These are phyloP conservation scores for Astragalus glycyphyllos DNA, from an alignment of 306 rosid genomes.

Conservation along the genomic window DNA sequence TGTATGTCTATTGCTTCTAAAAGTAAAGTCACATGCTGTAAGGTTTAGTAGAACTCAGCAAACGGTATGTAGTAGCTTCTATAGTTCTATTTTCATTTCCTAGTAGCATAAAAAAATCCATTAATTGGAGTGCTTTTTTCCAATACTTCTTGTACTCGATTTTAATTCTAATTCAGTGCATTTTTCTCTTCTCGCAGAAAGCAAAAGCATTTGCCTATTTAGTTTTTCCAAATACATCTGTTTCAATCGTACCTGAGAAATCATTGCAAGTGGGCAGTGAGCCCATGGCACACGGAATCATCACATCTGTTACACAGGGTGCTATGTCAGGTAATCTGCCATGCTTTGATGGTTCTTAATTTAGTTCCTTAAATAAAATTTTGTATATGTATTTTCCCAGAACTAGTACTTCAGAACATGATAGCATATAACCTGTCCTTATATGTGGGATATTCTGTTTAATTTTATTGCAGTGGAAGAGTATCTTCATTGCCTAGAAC, in stretches of 20 bases:
- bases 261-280: constrained; percentile 53
- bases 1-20: background rate
- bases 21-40: constrained; percentile 7
- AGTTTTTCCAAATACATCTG: constrained; percentile 80
- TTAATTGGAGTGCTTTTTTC: background rate
- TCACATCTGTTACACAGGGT: constrained; percentile 90
- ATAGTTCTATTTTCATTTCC: constrained; percentile 26
- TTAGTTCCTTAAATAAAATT: constrained; percentile 11
- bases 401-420: background rate
- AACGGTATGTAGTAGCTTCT: background rate
- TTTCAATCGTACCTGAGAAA: constrained; percentile 59
- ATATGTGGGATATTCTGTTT: constrained; percentile 36
- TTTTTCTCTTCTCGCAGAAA: constrained; percentile 59
- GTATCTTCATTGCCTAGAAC: constrained; percentile 84
- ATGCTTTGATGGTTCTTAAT: background rate
- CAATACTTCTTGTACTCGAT: background rate
- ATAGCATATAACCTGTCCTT: background rate
- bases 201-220: constrained; percentile 79
- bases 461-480: constrained; percentile 65
- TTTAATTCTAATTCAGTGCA: constrained; percentile 39
- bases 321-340: constrained; percentile 78
- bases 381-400: background rate
- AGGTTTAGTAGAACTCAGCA: constrained; percentile 1
- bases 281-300: constrained; percentile 80
- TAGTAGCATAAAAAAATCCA: background rate